A percentile compares a stretch with the other conserved stretches of the same genome.
These are phyloP conservation scores for Ophiocordyceps sinensis DNA, from an alignment of 2,329 filamentous ascomycete genomes.

Conservation along the genomic window DNA sequence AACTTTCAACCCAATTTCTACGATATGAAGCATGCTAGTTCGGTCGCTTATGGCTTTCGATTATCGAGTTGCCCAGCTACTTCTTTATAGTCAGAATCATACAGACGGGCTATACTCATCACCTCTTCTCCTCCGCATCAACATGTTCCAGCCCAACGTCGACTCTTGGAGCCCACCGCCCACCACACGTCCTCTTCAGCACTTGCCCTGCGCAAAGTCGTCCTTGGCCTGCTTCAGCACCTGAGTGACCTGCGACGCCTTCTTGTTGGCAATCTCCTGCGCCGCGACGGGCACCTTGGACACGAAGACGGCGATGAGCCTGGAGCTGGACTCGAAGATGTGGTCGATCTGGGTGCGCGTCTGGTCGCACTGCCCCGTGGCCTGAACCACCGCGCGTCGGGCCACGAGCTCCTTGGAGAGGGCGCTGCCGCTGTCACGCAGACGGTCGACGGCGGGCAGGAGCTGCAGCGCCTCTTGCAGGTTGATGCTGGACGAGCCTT, in stretches of 20 bases:
- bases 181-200: background rate
- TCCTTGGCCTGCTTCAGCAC: background rate
- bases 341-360: background rate
- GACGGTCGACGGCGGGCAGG: background rate
- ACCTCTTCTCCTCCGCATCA: too few species aligned
- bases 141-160: too few species aligned
- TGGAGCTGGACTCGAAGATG: background rate
- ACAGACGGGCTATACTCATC: too few species aligned
- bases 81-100: too few species aligned
- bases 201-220: background rate
- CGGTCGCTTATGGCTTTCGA: too few species aligned
- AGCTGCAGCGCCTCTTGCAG: background rate
- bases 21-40: too few species aligned
- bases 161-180: too few species aligned
- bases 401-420: conserved; percentile 1
- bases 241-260: background rate
- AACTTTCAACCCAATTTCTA: too few species aligned
- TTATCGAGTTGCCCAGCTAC: too few species aligned
- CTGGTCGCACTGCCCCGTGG: background rate
- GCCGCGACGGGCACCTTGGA: background rate
- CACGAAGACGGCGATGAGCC: conserved; percentile 1
- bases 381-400: background rate
- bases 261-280: background rate
- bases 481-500: background rate
- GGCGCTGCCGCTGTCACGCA: conserved; percentile 1